A percentile compares a stretch with the other conserved stretches of the same genome.
phyloP scores from a whole-genome alignment of 371 early-diverging fungal species.

The Sporodiniella umbellata region DNA sequence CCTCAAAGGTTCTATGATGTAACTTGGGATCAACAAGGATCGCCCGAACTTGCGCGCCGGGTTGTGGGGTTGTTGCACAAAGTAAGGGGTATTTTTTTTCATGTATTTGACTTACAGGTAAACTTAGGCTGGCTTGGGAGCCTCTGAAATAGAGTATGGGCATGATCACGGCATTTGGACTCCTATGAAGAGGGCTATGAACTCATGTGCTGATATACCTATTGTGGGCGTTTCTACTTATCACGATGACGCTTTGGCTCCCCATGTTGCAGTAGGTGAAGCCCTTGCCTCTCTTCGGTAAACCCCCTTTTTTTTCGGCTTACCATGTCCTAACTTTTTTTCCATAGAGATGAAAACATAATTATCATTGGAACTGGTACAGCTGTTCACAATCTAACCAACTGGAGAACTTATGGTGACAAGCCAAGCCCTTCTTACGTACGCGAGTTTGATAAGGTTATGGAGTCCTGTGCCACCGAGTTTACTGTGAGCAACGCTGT shows the following conservation, averaged over 20 bases:
- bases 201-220: slow-evolving; percentile 42
- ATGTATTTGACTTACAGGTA: neutral
- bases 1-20: slow-evolving; percentile 49
- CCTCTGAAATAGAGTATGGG: slow-evolving; percentile 42
- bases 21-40: slow-evolving; percentile 51
- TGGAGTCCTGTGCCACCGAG: slow-evolving; percentile 9
- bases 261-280: slow-evolving; percentile 14
- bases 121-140: slow-evolving; percentile 27
- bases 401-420: slow-evolving; percentile 22
- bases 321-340: slow-evolving; percentile 2
- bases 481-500: slow-evolving; percentile 3
- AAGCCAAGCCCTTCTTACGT: slow-evolving; percentile 14
- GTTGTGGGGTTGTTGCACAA: slow-evolving; percentile 47
- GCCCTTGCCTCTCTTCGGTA: slow-evolving; percentile 21
- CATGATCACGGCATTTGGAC: slow-evolving; percentile 62
- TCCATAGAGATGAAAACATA: slow-evolving; percentile 38
- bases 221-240: slow-evolving; percentile 48
- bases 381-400: slow-evolving; percentile 53
- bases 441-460: slow-evolving; percentile 10
- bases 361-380: slow-evolving; percentile 57
- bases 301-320: too few relatives aligned
- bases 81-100: neutral
- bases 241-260: slow-evolving; percentile 12
- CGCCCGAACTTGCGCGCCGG: slow-evolving; percentile 42
- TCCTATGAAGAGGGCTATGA: slow-evolving; percentile 46